Evolutionary conservation across 768 basidiomycete species (phyloP), one percentile per base, ranked within the genome.

Genomic region (Lactifluus volemus): DNA sequence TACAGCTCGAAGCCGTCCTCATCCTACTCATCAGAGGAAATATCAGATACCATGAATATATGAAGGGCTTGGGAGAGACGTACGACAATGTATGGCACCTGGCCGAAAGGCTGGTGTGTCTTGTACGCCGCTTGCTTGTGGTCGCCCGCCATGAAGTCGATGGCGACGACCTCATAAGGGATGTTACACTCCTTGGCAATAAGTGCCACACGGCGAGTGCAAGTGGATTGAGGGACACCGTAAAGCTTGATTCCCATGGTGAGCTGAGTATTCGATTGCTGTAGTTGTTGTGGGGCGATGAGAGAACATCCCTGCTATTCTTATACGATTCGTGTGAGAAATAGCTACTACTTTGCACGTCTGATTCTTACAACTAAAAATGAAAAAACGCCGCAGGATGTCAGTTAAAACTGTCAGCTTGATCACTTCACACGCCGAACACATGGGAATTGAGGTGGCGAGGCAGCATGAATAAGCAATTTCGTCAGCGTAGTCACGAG

Each of bases 1-100:
- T 58, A 73, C 10, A 75, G 19, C 47, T 65, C 57, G 41, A 71
- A 60, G 1, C 69, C 72, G 30, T 65, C 69, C n/a, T 71, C 71
- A 21, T 69, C 62, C 63, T 65, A 38, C 44, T 30, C 17, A 15
- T n/a, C 15, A 14, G 30, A 0, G 17, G 4, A 1, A 25, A 19
- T 17, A 29, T 55, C n/a, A 49, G 38, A 32, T 10, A 10, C 10
- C 2, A 19, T 21, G 8, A 42, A 42, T 7, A 17, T 15, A 14
- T 17, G 21, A 10, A 59, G 3, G 4, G 8, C 29, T n/a, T 34
- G 8, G 10, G 44, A 34, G 4, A 39, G 21, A 63, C 58, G 49
- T 17, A 53, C 58, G 38, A 1, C 9, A n/a, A 57, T 44, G 36
- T 61, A 63, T 2, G 63, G 63, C 41, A 61, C 50, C 12, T 61